A percentile compares a stretch with the other conserved stretches of the same genome.
These are phyloP conservation scores for Ogataea pini DNA, from an alignment of 805 yeast species.

Conservation along the genomic window DNA sequence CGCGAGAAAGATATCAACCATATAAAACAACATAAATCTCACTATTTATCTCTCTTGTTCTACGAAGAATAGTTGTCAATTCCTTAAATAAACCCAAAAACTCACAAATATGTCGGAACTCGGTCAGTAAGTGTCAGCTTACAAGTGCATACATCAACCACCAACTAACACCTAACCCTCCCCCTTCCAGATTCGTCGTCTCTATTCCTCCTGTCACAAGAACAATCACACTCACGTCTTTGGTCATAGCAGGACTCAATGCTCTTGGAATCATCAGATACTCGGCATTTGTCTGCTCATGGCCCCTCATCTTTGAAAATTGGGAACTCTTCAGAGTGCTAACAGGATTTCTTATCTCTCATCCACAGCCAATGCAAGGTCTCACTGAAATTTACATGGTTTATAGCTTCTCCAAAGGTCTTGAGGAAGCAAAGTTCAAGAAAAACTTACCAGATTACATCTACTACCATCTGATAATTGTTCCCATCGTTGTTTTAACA, in stretches of 20 bases:
- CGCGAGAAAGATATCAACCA: too few relatives aligned
- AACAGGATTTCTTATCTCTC: constrained; percentile 49
- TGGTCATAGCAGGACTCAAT: constrained; percentile 43
- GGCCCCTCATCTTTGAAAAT: constrained; percentile 33
- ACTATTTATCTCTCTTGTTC: too few relatives aligned
- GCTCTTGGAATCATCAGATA: constrained; percentile 34
- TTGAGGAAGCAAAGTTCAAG: constrained; percentile 54
- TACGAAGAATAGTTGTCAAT: too few relatives aligned
- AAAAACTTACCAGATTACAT: constrained; percentile 54
- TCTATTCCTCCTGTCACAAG: constrained; percentile 65
- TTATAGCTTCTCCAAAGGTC: constrained; percentile 55
- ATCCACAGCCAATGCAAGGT: constrained; percentile 45
- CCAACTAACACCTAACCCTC: not conserved
- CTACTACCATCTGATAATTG: constrained; percentile 51
- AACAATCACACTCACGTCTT: constrained; percentile 49
- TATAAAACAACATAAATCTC: too few relatives aligned
- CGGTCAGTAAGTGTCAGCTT: constrained; percentile 28
- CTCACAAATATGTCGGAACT: constrained; percentile 36
- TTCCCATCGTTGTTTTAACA: constrained; percentile 45
- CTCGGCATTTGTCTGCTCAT: constrained; percentile 29
- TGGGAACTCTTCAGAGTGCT: constrained; percentile 49
- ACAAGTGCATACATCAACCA: not conserved
- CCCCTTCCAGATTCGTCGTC: constrained; percentile 37
- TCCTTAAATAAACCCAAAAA: too few relatives aligned
- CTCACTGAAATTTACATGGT: constrained; percentile 56